Evolutionary conservation across 2,329 filamentous ascomycete species (phyloP).

Genomic region (Penicillium sp.): DNA sequence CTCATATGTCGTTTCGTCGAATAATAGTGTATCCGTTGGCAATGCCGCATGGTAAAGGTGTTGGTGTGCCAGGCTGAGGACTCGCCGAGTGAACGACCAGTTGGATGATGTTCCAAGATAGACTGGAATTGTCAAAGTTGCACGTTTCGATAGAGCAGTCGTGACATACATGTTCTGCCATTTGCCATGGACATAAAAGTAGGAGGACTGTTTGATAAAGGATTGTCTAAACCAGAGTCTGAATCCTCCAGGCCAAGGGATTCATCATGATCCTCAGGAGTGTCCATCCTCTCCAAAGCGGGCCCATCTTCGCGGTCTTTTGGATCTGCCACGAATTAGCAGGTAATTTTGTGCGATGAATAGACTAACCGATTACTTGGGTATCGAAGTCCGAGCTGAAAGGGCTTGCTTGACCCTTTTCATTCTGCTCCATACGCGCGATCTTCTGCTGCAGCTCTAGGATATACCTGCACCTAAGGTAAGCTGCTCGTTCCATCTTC

Average conservation of each 20-base stretch:
- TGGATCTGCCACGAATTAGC: conserved; percentile 14
- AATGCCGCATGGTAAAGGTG: conserved; percentile 30
- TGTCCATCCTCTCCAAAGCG: conserved; percentile 15
- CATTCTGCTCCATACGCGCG: conserved; percentile 20
- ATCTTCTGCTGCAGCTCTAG: conserved; percentile 37
- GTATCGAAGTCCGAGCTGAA: conserved; percentile 20
- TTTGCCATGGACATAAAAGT: conserved; percentile 43
- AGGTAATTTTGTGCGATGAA: neutral
- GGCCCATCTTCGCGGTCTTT: conserved; percentile 21
- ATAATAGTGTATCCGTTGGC: conserved; percentile 46
- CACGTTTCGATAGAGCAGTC: neutral
- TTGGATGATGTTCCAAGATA: conserved; percentile 26
- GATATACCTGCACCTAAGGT: conserved; percentile 30
- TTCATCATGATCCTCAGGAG: conserved; percentile 12
- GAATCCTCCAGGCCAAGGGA: conserved; percentile 26
- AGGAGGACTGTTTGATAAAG: conserved; percentile 41
- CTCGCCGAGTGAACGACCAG: conserved; percentile 24
- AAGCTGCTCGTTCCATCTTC: conserved; percentile 2
- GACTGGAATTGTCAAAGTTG: conserved; percentile 24
- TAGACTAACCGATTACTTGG: conserved; percentile 14
- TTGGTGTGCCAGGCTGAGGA: conserved; percentile 23
- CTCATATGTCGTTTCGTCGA: conserved; percentile 53
- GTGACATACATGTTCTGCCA: conserved; percentile 44
- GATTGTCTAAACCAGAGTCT: conserved; percentile 42
- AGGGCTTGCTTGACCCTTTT: conserved; percentile 16